Conservation (phyloP, 169 alveolate species). For the Plasmodium chabaudi region DNA sequence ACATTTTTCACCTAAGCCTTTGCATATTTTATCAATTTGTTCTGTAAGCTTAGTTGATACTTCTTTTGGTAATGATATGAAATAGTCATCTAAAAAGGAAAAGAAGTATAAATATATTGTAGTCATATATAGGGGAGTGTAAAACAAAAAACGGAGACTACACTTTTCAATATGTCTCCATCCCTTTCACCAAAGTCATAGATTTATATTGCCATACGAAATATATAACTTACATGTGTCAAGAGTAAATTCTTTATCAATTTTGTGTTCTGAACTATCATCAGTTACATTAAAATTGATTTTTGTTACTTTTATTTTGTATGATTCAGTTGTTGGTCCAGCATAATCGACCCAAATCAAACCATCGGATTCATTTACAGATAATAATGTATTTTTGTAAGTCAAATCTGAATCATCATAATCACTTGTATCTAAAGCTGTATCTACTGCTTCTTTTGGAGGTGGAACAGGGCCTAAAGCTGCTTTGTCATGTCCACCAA, state of each 20-base stretch:
- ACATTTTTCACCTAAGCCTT: too few species aligned
- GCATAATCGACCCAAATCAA: conserved; percentile 27
- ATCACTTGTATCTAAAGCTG: not conserved
- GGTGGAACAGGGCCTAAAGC: not conserved
- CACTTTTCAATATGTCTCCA: too few species aligned
- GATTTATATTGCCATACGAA: not conserved
- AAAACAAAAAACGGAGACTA: too few species aligned
- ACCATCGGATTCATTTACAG: not conserved
- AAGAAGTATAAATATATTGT: not conserved
- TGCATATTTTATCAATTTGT: conserved; percentile 8
- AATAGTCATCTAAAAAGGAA: conserved; percentile 30
- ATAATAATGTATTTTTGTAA: not conserved
- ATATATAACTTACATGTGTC: conserved; percentile 37
- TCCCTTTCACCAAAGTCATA: too few species aligned
- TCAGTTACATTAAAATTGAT: not conserved
- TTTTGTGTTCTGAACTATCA: not conserved
- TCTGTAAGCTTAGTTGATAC: conserved; percentile 25
- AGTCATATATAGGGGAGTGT: not conserved
- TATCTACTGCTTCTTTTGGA: not conserved
- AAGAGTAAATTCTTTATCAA: conserved; percentile 4
- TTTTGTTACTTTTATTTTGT: conserved; percentile 14
- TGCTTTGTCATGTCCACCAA: conserved; percentile 34
- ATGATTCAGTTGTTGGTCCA: not conserved
- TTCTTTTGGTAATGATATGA: conserved; percentile 39
- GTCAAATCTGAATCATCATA: not conserved